Conservation (phyloP, 768 basidiomycete genomes). For the Rhizopogon vinicolor region DNA sequence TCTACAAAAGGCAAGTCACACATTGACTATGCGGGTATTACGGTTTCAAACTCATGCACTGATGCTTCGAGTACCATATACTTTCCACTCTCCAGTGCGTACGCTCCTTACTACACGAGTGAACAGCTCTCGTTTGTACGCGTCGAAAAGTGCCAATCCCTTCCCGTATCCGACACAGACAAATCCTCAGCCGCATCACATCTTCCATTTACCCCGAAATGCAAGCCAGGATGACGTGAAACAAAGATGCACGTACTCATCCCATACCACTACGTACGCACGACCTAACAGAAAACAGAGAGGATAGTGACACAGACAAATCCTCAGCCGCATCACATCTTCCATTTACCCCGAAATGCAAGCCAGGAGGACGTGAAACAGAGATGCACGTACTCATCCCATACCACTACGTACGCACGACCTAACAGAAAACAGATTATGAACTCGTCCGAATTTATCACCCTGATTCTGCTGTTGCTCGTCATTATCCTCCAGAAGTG, state of each 20-base stretch:
- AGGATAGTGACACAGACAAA: constrained; percentile 34
- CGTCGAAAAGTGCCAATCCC: constrained; percentile 20
- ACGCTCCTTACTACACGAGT: constrained; percentile 4
- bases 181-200: constrained; percentile 57
- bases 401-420: constrained; percentile 1
- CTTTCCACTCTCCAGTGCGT: neutral
- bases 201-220: constrained; percentile 53
- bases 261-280: constrained; percentile 1
- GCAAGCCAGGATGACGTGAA: constrained; percentile 54
- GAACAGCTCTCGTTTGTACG: constrained; percentile 10
- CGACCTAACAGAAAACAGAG: constrained; percentile 36
- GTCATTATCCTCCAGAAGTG: constrained; percentile 37
- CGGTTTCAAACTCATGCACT: no score
- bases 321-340: constrained; percentile 61
- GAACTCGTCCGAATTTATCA: constrained; percentile 80
- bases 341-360: constrained; percentile 52
- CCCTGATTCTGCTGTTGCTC: constrained; percentile 56
- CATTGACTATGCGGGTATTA: no score
- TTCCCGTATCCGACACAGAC: constrained; percentile 49
- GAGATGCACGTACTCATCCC: constrained; percentile 30
- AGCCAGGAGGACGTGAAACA: constrained; percentile 51
- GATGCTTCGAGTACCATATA: neutral
- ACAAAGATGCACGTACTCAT: constrained; percentile 35
- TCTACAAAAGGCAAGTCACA: no score
- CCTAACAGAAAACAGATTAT: constrained; percentile 44